These are phyloP conservation scores for Rhizoctonia solani DNA, from an alignment of 1,284 basidiomycete species.

Conservation along the genomic window DNA sequence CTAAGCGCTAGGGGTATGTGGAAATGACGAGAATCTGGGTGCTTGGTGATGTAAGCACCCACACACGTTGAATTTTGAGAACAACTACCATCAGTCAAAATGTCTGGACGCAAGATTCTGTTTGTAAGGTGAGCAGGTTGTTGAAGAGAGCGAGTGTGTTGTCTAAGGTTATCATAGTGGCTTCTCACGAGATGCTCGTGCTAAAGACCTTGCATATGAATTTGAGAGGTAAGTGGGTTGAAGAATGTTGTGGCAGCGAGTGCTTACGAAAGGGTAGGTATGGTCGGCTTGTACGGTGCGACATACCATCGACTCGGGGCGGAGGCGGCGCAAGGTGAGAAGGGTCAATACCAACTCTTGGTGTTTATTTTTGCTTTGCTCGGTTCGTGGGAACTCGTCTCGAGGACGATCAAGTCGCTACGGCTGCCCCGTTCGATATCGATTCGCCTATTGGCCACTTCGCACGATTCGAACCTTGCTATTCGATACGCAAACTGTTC, in stretches of 20 bases:
- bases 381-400: constrained; percentile 31
- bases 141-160: neutral
- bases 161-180: constrained; percentile 53
- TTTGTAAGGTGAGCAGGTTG: constrained; percentile 14
- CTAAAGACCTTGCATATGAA: constrained; percentile 81
- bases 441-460: constrained; percentile 5
- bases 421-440: constrained; percentile 8
- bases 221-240: constrained; percentile 71
- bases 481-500: constrained; percentile 10
- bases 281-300: constrained; percentile 79
- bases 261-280: constrained; percentile 53
- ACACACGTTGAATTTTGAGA: constrained; percentile 28
- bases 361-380: constrained; percentile 16
- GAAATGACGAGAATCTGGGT: neutral
- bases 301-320: constrained; percentile 83
- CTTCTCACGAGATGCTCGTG: constrained; percentile 76
- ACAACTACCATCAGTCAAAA: constrained; percentile 10
- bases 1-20: neutral
- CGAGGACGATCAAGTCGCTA: constrained; percentile 15
- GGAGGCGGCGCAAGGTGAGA: constrained; percentile 54
- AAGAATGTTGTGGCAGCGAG: constrained; percentile 12
- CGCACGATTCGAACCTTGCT: neutral
- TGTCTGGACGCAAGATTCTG: constrained; percentile 32
- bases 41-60: constrained; percentile 14
- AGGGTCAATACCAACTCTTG: neutral